Evolutionary conservation across 352 stramenopile genomes (phyloP), one percentile per base, ranked within the genome.

Genomic region (Pythium dissotocum): DNA sequence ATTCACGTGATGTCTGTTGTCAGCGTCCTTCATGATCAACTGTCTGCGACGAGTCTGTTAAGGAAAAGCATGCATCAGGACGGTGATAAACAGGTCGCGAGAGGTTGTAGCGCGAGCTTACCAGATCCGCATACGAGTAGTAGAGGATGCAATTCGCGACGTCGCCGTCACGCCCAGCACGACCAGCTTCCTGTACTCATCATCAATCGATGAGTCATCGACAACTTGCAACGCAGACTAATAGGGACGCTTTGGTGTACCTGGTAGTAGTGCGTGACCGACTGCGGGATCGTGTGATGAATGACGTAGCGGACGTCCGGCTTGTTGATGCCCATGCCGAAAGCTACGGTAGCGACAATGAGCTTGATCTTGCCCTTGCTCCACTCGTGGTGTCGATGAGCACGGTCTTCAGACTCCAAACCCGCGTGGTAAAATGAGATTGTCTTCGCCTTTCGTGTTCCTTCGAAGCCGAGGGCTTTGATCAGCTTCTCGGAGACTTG

Each of bases 281-380:
- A 95, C 64, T 97, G 86, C 6, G 89, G 89, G 6, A 95, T 90
- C 6, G 85, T 95, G 73, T 94, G 84, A 61, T 97, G 89, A 60
- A 97, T 95, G 52, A 97, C 89, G 65, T 95, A 97, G 35, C 89
- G 86, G 1, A 96, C 89, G 56, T 95, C 87, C 9, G 88, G 88
- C 57, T 96, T 95, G 70, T 95, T 95, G 64, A 96, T 96, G 16
- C 87, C 89, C 89, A 97, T 97, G 30, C 89, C 89, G 62, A 97
- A 97, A 0, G 89, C 89, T 48, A 97, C 79, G 0, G 89, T 97
- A 18, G 89, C 89, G n/a, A 91, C 76, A 58, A 97, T 95, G 2
- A 95, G 79, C 64, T 96, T 95, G 66, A 95, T 94, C 60, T 93
- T 93, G 0, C 88, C 88, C 79, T 94, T 95, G 71, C 87, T 95